Evolutionary conservation across 768 basidiomycete species (phyloP).

Genomic region (Lyophyllum atratum): DNA sequence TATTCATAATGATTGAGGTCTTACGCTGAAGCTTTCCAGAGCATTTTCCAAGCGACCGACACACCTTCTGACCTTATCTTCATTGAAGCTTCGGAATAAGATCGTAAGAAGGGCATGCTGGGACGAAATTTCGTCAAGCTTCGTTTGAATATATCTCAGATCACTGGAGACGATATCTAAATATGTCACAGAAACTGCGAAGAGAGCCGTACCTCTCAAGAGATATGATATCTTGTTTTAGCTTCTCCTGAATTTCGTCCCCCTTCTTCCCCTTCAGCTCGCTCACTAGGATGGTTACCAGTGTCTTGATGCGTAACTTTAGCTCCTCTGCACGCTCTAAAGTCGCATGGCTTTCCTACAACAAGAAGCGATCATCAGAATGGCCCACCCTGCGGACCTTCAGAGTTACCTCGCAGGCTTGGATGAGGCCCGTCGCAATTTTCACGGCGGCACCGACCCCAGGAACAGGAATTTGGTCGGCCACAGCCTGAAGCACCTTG

Average conservation of each 20-base stretch:
- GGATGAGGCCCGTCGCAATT: slow-evolving; percentile 1
- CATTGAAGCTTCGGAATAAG: slow-evolving; percentile 3
- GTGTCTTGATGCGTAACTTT: slow-evolving; percentile 7
- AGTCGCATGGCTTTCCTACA: slow-evolving; percentile 5
- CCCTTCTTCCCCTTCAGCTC: slow-evolving; percentile 10
- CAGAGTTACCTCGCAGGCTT: slow-evolving; percentile 11
- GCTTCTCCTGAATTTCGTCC: neutral
- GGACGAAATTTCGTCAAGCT: slow-evolving; percentile 2
- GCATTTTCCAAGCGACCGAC: neutral
- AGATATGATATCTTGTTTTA: neutral
- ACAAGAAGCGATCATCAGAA: neutral
- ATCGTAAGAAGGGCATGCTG: neutral
- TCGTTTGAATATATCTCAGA: slow-evolving; percentile 1
- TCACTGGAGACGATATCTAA: neutral
- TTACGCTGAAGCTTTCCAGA: slow-evolving; percentile 9
- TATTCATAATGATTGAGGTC: neutral
- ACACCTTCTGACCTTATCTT: slow-evolving; percentile 10
- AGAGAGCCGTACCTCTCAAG: neutral
- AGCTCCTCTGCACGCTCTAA: slow-evolving; percentile 9
- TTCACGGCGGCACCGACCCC: slow-evolving; percentile 2
- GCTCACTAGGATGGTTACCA: slow-evolving; percentile 5
- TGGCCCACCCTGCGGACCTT: too few species aligned
- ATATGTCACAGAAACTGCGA: neutral
- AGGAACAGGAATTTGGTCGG: slow-evolving; percentile 5
- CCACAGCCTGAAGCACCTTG: slow-evolving; percentile 3